Evolutionary conservation across 2,329 filamentous ascomycete genomes (phyloP).

Genomic region (Colletotrichum eremochloae): DNA sequence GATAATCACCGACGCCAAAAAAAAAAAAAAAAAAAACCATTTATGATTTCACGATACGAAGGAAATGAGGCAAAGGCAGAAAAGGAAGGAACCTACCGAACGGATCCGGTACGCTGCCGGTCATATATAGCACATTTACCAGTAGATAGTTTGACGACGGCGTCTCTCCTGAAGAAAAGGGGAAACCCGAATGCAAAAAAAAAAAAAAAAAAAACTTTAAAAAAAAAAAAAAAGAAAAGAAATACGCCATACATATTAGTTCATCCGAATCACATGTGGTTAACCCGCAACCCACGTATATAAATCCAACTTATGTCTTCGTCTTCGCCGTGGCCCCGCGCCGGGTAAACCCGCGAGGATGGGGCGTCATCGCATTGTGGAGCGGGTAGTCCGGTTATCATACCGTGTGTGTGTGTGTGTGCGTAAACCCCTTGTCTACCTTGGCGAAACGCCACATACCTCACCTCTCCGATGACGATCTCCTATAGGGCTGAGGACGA

Average conservation of each 20-base stretch:
- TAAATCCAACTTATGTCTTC: background rate
- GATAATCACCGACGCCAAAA: slow-evolving; percentile 30
- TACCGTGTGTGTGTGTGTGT: background rate
- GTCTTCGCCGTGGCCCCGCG: background rate
- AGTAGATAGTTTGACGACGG: slow-evolving; percentile 14
- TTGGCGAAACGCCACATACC: slow-evolving; percentile 35
- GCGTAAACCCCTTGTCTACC: background rate
- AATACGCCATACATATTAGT: background rate
- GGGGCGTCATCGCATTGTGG: slow-evolving; percentile 2
- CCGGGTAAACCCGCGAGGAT: background rate
- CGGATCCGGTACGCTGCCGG: background rate
- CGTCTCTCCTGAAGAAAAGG: background rate
- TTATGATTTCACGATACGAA: slow-evolving; percentile 41
- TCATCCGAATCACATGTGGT: background rate
- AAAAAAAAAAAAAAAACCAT: background rate
- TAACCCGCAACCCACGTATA: background rate
- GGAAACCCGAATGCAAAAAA: background rate
- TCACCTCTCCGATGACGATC: slow-evolving; percentile 31
- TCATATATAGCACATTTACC: background rate
- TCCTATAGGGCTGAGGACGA: slow-evolving; percentile 31
- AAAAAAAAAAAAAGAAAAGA: background rate
- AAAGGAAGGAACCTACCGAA: background rate
- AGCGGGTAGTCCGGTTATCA: background rate
- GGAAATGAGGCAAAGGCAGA: slow-evolving; percentile 16
- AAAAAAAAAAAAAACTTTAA: background rate